phyloP scores from a whole-genome alignment of 257 asterid species.

The Knoxia roxburghii region DNA sequence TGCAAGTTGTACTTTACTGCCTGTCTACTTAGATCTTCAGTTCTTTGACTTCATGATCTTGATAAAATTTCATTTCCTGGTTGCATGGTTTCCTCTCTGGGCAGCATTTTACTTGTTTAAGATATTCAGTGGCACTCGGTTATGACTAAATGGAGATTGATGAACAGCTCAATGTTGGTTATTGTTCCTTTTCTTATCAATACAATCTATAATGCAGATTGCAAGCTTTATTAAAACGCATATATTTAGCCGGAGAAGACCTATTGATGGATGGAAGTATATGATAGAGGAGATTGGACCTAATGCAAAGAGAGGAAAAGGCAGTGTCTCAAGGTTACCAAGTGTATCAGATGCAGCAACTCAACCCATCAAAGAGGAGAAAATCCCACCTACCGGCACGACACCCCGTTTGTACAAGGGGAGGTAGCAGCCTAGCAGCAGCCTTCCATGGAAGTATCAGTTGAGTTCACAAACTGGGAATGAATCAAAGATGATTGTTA shows the following conservation, averaged over 20 bases:
- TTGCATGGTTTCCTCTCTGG: not conserved
- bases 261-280: conserved; percentile 92
- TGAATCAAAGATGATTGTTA: not conserved
- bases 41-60: not conserved
- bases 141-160: not conserved
- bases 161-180: not conserved
- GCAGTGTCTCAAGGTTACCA: conserved; percentile 70
- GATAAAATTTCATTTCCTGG: not conserved
- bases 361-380: conserved; percentile 75
- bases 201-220: conserved; percentile 39
- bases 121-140: not conserved
- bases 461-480: not conserved
- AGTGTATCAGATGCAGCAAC: conserved; percentile 77
- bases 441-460: not conserved
- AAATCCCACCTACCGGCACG: conserved; percentile 17
- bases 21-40: not conserved
- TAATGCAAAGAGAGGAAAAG: conserved; percentile 77
- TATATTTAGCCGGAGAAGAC: conserved; percentile 51
- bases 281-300: conserved; percentile 95
- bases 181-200: not conserved
- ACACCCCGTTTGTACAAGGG: conserved; percentile 18
- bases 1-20: not conserved
- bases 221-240: conserved; percentile 88
- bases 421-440: conserved; percentile 14
- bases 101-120: not conserved